A percentile compares a stretch with the other conserved stretches of the same genome.
phyloP scores from a whole-genome alignment of 495 filamentous ascomycete genomes.

The Sphaerosporella brunnea region DNA sequence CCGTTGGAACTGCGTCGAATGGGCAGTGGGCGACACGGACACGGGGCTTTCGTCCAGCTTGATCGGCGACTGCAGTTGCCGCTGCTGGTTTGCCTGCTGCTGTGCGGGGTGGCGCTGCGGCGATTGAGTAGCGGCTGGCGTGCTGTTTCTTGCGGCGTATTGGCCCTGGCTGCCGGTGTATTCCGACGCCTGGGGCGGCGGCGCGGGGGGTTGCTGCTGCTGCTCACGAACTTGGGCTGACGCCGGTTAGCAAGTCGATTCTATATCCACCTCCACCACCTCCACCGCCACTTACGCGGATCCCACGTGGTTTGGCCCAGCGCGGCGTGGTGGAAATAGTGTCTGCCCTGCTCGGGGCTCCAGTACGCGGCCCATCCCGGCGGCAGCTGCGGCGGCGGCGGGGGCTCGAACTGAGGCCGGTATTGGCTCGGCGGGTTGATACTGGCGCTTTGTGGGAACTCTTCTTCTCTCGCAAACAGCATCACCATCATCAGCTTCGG shows the following conservation, averaged over 20 bases:
- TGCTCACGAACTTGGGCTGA: too few species aligned
- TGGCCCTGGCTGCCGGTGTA: background rate
- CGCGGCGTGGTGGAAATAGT: background rate
- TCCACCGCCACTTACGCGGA: background rate
- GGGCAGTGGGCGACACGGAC: background rate
- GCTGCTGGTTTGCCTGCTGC: conserved; percentile 1
- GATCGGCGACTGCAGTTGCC: background rate
- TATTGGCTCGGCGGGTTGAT: too few species aligned
- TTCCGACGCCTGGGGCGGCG: too few species aligned
- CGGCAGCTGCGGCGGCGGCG: background rate
- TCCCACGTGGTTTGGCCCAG: background rate
- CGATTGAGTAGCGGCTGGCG: background rate
- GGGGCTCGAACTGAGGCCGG: too few species aligned
- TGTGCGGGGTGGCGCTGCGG: background rate
- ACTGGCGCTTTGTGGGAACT: too few species aligned
- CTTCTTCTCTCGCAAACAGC: too few species aligned
- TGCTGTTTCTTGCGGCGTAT: background rate
- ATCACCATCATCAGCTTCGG: too few species aligned
- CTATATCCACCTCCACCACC: background rate
- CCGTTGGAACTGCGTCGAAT: background rate
- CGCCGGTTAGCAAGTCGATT: too few species aligned
- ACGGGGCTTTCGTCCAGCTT: background rate
- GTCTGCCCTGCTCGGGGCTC: background rate
- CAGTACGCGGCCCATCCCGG: background rate
- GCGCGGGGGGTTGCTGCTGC: too few species aligned